Evolutionary conservation across 768 basidiomycete species (phyloP), one percentile per base, ranked within the genome.

Genomic region (Tricholoma hemisulphureum): DNA sequence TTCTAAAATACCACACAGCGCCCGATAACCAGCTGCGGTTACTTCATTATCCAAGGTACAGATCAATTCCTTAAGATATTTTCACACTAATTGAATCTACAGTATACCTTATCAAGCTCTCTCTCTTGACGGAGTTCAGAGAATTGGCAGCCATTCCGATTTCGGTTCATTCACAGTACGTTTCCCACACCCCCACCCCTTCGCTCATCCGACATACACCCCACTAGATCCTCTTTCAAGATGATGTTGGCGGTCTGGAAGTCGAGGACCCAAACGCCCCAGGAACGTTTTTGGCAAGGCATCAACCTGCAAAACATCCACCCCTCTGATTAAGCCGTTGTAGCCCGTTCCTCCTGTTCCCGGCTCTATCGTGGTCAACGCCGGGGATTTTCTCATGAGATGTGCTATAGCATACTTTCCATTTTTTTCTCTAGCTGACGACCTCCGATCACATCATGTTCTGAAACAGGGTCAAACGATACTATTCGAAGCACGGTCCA

Each of bases 221-320:
- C 32, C 4, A 9, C 34, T 48, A 76, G 53, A 68, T 86, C 6
- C 69, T 88, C 3, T 74, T 86, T 51, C 86, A 87, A 68, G 85
- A 87, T 61, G 73, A 78, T 4, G 75, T 79, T 2, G 85, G 85
- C 6, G 87, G 87, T 0, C 73, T 87, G 3, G 84, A 88, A 63
- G 80, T 87, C 4, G 83, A 86, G 64, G 78, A 82, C 63, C 83
- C 83, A 0, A 69, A 74, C 37, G 63, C 68, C 18, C 76, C 81
- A 4, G 83, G 80, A 2, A 53, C 67, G 41, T 80, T 80, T 61
- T 56, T 68, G 39, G 78, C 74, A 59, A 37, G 69, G 29, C n/a
- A 18, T 24, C n/a, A 16, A 3, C 39, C 34, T 50, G 4, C 20
- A 13, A 28, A 9, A 50, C 2, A 2, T 18, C 26, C 45, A 2